Evolutionary conservation across 495 filamentous ascomycete species (phyloP).

Genomic region (Darksidea phi): DNA sequence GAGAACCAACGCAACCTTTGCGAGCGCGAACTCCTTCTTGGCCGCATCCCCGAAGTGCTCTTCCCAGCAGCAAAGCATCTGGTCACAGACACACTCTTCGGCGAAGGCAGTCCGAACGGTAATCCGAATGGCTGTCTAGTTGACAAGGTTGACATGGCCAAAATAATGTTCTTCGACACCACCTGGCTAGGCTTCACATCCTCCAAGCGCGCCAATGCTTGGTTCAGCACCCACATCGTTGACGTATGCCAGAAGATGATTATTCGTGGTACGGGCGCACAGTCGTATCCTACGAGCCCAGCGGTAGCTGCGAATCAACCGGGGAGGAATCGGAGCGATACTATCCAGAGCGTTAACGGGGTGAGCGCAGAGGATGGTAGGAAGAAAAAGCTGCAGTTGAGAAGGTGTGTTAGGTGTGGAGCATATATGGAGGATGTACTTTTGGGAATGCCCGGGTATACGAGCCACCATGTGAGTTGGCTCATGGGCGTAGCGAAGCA

Average conservation of each 20-base stretch:
- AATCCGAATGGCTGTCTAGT: conserved; percentile 11
- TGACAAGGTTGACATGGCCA: conserved; percentile 24
- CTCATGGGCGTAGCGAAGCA: conserved; percentile 35
- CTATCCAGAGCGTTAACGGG: not conserved
- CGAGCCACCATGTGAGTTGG: conserved; percentile 28
- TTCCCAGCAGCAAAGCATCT: conserved; percentile 32
- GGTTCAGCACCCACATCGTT: conserved; percentile 23
- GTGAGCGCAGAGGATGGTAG: conserved; percentile 20
- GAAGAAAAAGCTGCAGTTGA: conserved; percentile 34
- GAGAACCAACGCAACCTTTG: conserved; percentile 22
- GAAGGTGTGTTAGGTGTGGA: conserved; percentile 61
- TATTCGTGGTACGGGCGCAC: conserved; percentile 21
- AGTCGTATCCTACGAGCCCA: conserved; percentile 6
- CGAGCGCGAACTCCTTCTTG: conserved; percentile 38
- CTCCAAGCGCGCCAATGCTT: conserved; percentile 2
- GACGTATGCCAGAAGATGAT: conserved; percentile 35
- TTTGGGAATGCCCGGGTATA: conserved; percentile 26
- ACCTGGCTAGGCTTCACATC: conserved; percentile 34
- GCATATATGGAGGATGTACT: conserved; percentile 63
- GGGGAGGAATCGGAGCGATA: conserved; percentile 14
- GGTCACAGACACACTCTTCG: conserved; percentile 20
- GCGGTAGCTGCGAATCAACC: not conserved
- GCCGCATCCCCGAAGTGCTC: conserved; percentile 32
- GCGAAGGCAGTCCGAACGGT: not conserved
- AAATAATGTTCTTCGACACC: conserved; percentile 34